Base-by-base conservation (phyloP, 805 yeast genomes). In the Starmerella cellae region DNA sequence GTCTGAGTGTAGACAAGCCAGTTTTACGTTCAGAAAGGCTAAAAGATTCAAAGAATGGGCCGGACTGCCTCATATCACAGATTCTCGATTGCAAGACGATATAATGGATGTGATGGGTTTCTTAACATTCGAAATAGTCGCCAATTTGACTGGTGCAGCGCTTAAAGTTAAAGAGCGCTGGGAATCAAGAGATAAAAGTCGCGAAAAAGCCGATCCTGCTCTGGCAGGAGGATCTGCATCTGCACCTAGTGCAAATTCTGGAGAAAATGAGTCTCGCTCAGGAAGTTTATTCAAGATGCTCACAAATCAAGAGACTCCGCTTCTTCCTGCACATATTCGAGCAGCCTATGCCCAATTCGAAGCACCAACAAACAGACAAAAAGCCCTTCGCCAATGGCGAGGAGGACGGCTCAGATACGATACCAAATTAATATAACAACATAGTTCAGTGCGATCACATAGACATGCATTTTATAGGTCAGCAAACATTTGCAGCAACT, bases 1-100 rank as follows among this genome's bases (percentile, higher is more conserved):
- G 96, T 82, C 95, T 11, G 98, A 91, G 57, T 91, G 98, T 62
- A 74, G 98, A 48, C 98, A 91, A 60, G 97, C 97, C 1, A 79
- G 93, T 45, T 91, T 91, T 60, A 91, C 98, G 1, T 91, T 85
- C 55, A 71, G 96, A 52, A 91, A 91, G 59, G 81, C 82, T n/a
- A 85, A 85, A 59, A 67, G 96, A 55, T 91, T 91, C 59, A 73
- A 88, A 56, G 98, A 91, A 55, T 91, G 98, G 98, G 88, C 94
- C 16, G 94, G 91, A 11, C 74, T 88, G 35, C 63, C 83, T 0
- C 79, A 75, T 41, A 64, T 91, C 32, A 79, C 94, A 4, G 98
- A 91, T 48, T 75, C 88, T 18, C 74, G 88, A 54, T 95, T 97
- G 2, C 82, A 82, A 57, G 98, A 91, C 61, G 98, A 91, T 66